These are phyloP conservation scores for Aspergillus amoenus DNA, from an alignment of 2,329 filamentous ascomycete genomes.

Conservation along the genomic window DNA sequence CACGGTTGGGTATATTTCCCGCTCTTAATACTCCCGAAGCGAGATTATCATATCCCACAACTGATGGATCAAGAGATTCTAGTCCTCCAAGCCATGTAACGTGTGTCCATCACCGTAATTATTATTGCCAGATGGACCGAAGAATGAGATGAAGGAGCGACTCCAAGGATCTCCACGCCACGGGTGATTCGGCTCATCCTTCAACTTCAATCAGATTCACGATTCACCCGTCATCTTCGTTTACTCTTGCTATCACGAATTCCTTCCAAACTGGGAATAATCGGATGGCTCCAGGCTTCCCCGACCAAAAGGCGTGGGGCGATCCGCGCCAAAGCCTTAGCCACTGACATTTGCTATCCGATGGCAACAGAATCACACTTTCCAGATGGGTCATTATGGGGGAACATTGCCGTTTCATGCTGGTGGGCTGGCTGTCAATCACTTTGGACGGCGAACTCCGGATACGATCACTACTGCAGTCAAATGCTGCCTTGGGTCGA, in stretches of 20 bases:
- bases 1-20: constrained; percentile 1
- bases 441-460: neutral
- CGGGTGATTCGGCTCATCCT: neutral
- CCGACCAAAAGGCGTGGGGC: neutral
- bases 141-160: neutral
- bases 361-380: constrained; percentile 1
- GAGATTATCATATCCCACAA: neutral
- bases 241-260: no score
- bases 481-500: neutral
- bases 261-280: neutral
- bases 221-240: neutral
- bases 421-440: neutral
- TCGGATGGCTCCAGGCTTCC: neutral
- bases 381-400: neutral
- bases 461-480: neutral
- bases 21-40: neutral
- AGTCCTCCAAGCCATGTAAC: no score
- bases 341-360: neutral
- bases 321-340: neutral
- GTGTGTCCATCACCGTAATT: neutral
- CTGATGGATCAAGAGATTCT: neutral
- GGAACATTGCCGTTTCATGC: constrained; percentile 4
- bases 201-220: neutral
- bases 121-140: neutral
- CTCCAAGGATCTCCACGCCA: neutral